Evolutionary conservation across 2,329 filamentous ascomycete genomes (phyloP), one percentile per base, ranked within the genome.

Genomic region (Alternaria brassicae): DNA sequence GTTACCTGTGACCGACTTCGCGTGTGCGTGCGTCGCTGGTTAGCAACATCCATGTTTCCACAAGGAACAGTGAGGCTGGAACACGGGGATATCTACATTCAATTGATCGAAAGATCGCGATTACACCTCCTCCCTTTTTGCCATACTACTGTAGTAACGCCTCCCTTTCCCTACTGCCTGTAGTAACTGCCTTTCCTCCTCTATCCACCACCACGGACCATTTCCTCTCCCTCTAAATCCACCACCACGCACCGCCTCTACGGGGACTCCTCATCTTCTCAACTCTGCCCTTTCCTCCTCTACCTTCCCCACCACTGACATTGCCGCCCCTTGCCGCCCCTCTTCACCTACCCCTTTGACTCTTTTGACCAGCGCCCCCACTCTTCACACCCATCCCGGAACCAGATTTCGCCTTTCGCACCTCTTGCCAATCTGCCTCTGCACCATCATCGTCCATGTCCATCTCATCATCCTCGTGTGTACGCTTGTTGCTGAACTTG

Each of bases 401-500:
- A 1, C 74, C 74, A 4, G 63, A 68, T 62, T 73, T 78, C 21
- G 77, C 77, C 57, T 74, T 77, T 63, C 76, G 75, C n/a, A 68
- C 68, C 13, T 71, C 76, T 62, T 67, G 69, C 47, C 65, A 67
- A 58, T 62, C 72, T 36, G 53, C 78, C 61, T 69, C 74, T 4
- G 63, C 68, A 36, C 80, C 80, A 17, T 75, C 76, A 44, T 78
- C 78, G 56, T 82, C 81, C 54, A 82, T 73, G 42, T 83, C 81
- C 77, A 81, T 81, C n/a, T 80, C 79, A 37, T 81, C 76, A 28
- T 76, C 78, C 19, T 80, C 78, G 64, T 77, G 77, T 47, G 72
- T 74, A 58, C 72, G 77, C 69, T 78, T 83, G 77, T 84, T 83
- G 53, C 83, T 84, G 71, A 88, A 86, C 78, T 87, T 88, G 62